Evolutionary conservation across 495 filamentous ascomycete species (phyloP).

Genomic region (Neurospora sp.): DNA sequence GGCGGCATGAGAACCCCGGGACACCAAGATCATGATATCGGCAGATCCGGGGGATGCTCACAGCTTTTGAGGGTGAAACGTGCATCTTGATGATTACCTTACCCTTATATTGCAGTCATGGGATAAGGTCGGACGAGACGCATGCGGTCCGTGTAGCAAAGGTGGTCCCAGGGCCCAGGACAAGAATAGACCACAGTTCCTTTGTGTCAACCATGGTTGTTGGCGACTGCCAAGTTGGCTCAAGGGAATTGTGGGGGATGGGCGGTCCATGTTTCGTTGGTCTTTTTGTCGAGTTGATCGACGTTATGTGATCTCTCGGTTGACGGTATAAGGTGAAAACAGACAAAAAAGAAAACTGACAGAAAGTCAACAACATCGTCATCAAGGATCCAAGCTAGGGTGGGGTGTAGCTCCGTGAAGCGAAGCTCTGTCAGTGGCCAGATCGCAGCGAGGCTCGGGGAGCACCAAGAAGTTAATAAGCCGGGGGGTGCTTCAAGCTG

Average conservation of each 20-base stretch:
- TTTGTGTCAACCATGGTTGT: neutral
- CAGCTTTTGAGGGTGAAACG: neutral
- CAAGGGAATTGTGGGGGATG: neutral
- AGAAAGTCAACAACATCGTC: neutral
- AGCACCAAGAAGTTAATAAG: neutral
- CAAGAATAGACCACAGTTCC: neutral
- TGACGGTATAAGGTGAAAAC: neutral
- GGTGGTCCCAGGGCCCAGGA: neutral
- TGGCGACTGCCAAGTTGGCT: neutral
- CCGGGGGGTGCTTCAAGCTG: neutral
- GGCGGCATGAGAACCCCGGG: constrained; percentile 2
- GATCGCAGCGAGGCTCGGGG: neutral
- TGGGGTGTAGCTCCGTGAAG: neutral
- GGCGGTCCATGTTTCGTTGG: neutral
- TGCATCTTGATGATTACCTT: neutral
- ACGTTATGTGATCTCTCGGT: neutral
- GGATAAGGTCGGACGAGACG: neutral
- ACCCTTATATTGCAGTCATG: neutral
- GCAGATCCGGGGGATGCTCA: neutral
- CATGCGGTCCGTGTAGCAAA: neutral
- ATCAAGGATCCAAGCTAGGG: neutral
- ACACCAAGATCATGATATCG: neutral
- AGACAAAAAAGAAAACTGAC: neutral
- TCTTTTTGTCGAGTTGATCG: neutral
- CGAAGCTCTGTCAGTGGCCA: neutral